These are phyloP conservation scores for Suaeda aralocaspica DNA, from an alignment of 148 eudicot species.

Conservation along the genomic window DNA sequence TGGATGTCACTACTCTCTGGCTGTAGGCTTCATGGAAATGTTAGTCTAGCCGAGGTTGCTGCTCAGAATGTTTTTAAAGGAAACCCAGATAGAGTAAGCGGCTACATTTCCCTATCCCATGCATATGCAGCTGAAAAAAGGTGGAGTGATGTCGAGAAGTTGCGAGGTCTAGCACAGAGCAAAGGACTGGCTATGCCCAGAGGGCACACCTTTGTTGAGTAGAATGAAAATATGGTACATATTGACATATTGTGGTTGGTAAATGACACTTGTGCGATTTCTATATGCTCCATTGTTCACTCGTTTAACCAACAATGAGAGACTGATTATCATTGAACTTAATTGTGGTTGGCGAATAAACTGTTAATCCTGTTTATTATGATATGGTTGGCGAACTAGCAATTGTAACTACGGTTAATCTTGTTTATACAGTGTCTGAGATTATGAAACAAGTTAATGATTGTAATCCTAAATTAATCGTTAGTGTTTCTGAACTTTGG, in stretches of 20 bases:
- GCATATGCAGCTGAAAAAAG: conserved; percentile 35
- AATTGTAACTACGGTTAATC: conserved; percentile 66
- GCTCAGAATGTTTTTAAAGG: conserved; percentile 23
- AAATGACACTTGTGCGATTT: background rate
- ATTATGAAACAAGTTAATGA: conserved; percentile 54
- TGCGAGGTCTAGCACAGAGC: conserved; percentile 28
- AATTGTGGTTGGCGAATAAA: no score
- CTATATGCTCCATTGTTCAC: no score
- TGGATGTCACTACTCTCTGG: conserved; percentile 37
- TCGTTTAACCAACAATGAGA: background rate
- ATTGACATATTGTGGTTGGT: background rate
- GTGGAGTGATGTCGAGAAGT: conserved; percentile 38
- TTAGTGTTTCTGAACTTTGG: conserved; percentile 49
- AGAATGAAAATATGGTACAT: background rate
- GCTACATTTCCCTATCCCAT: conserved; percentile 37
- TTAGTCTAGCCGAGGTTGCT: conserved; percentile 32
- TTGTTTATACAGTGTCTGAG: conserved; percentile 49
- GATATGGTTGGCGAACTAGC: no score
- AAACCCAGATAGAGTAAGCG: conserved; percentile 23
- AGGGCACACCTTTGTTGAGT: conserved; percentile 28
- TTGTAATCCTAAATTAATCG: conserved; percentile 44
- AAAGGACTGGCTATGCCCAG: conserved; percentile 27
- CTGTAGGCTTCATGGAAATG: conserved; percentile 35
- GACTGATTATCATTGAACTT: background rate
- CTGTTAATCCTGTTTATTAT: no score